phyloP scores from a whole-genome alignment of 2,329 filamentous ascomycete genomes.

The Talaromyces verruculosus region DNA sequence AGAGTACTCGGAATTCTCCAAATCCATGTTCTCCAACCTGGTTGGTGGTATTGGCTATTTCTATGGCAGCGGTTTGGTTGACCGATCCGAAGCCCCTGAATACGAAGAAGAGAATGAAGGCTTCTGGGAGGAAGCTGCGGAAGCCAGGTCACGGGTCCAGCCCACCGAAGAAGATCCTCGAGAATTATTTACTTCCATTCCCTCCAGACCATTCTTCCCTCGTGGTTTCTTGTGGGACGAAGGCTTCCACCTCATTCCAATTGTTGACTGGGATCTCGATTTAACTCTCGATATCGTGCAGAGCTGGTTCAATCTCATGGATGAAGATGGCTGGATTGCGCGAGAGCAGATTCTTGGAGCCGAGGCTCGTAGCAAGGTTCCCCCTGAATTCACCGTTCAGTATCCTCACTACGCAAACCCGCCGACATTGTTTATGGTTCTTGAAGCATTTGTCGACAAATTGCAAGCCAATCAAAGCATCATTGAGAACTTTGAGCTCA shows the following conservation, averaged over 20 bases:
- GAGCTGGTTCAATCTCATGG: constrained; percentile 95
- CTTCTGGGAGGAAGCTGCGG: constrained; percentile 90
- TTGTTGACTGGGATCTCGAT: constrained; percentile 92
- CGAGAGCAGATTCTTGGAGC: constrained; percentile 90
- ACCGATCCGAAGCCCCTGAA: constrained; percentile 85
- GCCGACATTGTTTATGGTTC: constrained; percentile 85
- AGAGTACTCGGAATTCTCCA: constrained; percentile 76
- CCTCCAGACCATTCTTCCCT: constrained; percentile 93
- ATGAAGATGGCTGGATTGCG: constrained; percentile 95
- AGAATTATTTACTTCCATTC: constrained; percentile 87
- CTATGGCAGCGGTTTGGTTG: constrained; percentile 81
- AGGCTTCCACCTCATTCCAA: constrained; percentile 88
- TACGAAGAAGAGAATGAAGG: constrained; percentile 95
- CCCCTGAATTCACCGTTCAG: constrained; percentile 86
- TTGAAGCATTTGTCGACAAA: constrained; percentile 81
- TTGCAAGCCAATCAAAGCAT: constrained; percentile 53
- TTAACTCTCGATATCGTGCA: constrained; percentile 82
- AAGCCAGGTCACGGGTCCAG: constrained; percentile 67
- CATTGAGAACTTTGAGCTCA: constrained; percentile 28
- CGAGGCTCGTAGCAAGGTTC: constrained; percentile 94
- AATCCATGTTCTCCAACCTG: constrained; percentile 90
- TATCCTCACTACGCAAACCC: constrained; percentile 98
- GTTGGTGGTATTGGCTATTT: constrained; percentile 95
- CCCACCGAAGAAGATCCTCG: constrained; percentile 76
- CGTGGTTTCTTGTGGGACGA: constrained; percentile 98